Evolutionary conservation across 1,284 basidiomycete species (phyloP).

Genomic region (Lignosus rhinocerotis): DNA sequence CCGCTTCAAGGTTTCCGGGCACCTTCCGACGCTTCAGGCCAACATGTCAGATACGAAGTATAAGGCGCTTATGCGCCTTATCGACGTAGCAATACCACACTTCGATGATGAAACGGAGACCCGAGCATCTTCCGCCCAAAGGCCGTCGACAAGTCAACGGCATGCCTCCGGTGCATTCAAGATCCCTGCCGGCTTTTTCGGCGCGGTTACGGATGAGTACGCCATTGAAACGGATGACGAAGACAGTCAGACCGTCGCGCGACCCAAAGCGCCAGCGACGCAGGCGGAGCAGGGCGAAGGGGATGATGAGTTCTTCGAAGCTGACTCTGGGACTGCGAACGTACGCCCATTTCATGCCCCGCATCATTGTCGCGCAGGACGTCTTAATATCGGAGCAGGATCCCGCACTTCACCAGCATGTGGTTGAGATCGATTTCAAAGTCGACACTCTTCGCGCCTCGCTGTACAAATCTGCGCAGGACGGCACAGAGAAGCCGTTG

Average conservation of each 20-base stretch:
- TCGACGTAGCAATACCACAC: conserved; percentile 90
- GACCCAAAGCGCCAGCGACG: conserved; percentile 17
- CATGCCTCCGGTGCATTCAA: conserved; percentile 43
- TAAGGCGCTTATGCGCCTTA: conserved; percentile 89
- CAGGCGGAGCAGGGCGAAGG: conserved; percentile 34
- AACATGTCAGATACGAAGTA: conserved; percentile 98
- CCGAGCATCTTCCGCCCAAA: conserved; percentile 24
- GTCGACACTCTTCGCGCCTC: conserved; percentile 89
- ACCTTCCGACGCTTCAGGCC: conserved; percentile 85
- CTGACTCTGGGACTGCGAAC: conserved; percentile 60
- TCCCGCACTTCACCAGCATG: conserved; percentile 75
- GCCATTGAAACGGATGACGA: conserved; percentile 65
- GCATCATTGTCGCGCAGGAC: background rate
- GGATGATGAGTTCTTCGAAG: conserved; percentile 76
- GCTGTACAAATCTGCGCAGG: conserved; percentile 68
- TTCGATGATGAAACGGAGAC: conserved; percentile 51
- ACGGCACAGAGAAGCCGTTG: conserved; percentile 68
- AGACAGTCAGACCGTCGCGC: conserved; percentile 37
- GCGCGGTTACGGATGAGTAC: conserved; percentile 57
- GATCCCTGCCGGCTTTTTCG: conserved; percentile 57
- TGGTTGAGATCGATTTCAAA: conserved; percentile 87
- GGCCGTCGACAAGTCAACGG: conserved; percentile 12
- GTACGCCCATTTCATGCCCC: conserved; percentile 41
- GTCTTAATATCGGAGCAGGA: conserved; percentile 34
- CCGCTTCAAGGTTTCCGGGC: conserved; percentile 91